Evolutionary conservation across 371 early-diverging fungal species (phyloP).

Genomic region (Mucor mucedo): DNA sequence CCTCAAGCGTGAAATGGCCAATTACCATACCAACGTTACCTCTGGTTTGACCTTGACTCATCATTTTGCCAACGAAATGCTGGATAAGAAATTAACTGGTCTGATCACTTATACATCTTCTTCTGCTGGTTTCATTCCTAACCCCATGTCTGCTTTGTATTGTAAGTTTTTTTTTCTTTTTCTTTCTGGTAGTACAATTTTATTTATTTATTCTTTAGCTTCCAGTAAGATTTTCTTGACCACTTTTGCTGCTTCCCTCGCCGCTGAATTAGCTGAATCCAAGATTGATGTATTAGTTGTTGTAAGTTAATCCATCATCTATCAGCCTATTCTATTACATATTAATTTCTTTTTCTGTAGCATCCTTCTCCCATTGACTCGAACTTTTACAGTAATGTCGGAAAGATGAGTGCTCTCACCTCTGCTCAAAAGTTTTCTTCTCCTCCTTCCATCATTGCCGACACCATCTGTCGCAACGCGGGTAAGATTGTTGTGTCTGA

Average conservation of each 20-base stretch:
- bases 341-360: constrained; percentile 17
- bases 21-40: constrained; percentile 63
- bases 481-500: constrained; percentile 63
- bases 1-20: constrained; percentile 50
- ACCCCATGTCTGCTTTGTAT: constrained; percentile 63
- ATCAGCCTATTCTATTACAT: background rate
- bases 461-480: constrained; percentile 60
- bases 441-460: constrained; percentile 59
- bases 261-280: constrained; percentile 59
- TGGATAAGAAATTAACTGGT: constrained; percentile 48
- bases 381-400: constrained; percentile 65
- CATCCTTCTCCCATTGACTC: constrained; percentile 68
- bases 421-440: constrained; percentile 55
- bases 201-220: constrained; percentile 28
- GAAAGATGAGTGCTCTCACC: constrained; percentile 56
- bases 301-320: constrained; percentile 32
- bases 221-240: constrained; percentile 66
- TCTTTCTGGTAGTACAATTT: background rate
- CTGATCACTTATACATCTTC: constrained; percentile 65
- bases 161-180: constrained; percentile 31
- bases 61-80: constrained; percentile 56
- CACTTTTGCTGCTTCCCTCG: constrained; percentile 61
- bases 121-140: constrained; percentile 63
- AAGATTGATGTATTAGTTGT: constrained; percentile 67
- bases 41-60: constrained; percentile 55